These are phyloP conservation scores for Notholithocarpus densiflorus DNA, from an alignment of 306 rosid genomes.

Conservation along the genomic window DNA sequence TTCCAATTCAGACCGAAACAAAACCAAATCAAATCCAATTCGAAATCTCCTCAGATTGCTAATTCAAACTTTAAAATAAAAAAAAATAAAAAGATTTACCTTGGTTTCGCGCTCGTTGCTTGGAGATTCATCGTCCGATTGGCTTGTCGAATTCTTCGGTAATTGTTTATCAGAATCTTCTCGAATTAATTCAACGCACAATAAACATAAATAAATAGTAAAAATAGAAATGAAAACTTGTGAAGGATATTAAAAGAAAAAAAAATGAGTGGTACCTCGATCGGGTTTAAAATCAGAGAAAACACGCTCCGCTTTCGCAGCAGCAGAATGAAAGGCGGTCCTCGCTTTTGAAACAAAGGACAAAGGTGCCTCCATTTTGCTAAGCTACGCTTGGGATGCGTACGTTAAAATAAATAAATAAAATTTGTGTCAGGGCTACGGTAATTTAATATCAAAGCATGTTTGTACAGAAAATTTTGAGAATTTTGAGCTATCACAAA, in stretches of 20 bases:
- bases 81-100: conserved; percentile 30
- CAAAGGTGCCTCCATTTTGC: conserved; percentile 68
- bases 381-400: conserved; percentile 29
- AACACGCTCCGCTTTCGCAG: conserved; percentile 98
- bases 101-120: conserved; percentile 38
- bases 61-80: neutral
- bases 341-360: conserved; percentile 92
- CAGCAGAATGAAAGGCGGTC: conserved; percentile 94
- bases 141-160: conserved; percentile 27
- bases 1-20: neutral
- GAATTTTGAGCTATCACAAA: no score
- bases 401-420: neutral
- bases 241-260: neutral
- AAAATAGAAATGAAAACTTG: conserved; percentile 11
- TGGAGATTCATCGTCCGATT: conserved; percentile 32
- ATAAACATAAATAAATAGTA: conserved; percentile 2
- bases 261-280: conserved; percentile 51
- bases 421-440: neutral
- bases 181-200: conserved; percentile 27
- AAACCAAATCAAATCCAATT: neutral
- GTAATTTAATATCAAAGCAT: conserved; percentile 9
- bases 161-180: conserved; percentile 58
- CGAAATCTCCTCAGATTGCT: neutral
- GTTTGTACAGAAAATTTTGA: neutral
- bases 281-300: conserved; percentile 77